phyloP scores from a whole-genome alignment of 306 rosid genomes.

The Crotalaria pallida region DNA sequence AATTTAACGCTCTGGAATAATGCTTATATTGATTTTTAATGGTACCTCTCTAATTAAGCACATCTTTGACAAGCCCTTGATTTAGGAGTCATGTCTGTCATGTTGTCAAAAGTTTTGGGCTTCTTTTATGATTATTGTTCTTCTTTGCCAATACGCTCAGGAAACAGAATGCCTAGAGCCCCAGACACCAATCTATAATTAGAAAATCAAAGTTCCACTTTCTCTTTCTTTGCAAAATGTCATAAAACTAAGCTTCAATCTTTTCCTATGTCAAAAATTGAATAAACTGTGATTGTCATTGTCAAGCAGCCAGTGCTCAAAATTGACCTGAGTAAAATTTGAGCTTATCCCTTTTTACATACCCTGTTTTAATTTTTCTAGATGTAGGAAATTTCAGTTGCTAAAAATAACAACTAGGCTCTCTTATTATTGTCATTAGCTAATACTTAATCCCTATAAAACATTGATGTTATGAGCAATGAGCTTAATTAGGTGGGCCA shows the following conservation, averaged over 20 bases:
- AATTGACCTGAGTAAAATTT: neutral
- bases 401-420: neutral
- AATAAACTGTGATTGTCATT: neutral
- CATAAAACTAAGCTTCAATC: neutral
- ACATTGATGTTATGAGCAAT: neutral
- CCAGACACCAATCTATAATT: conserved; percentile 6
- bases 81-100: conserved; percentile 35
- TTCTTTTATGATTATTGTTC: neutral
- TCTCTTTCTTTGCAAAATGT: neutral
- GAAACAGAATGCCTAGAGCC: conserved; percentile 19
- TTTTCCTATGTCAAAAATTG: neutral
- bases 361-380: neutral
- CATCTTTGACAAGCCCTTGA: conserved; percentile 20
- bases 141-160: conserved; percentile 17
- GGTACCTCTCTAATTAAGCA: neutral
- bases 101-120: conserved; percentile 30
- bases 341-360: neutral
- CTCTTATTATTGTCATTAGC: neutral
- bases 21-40: neutral
- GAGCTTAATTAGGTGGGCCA: conserved; percentile 2
- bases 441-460: neutral
- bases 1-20: conserved; percentile 14
- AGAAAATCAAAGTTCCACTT: neutral
- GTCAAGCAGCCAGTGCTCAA: neutral
- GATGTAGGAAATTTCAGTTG: neutral